Percentiles rank a stretch among this genome's conserved stretches.
Evolutionary conservation across 306 rosid genomes (phyloP).

Genomic region (Sesbania bispinosa): DNA sequence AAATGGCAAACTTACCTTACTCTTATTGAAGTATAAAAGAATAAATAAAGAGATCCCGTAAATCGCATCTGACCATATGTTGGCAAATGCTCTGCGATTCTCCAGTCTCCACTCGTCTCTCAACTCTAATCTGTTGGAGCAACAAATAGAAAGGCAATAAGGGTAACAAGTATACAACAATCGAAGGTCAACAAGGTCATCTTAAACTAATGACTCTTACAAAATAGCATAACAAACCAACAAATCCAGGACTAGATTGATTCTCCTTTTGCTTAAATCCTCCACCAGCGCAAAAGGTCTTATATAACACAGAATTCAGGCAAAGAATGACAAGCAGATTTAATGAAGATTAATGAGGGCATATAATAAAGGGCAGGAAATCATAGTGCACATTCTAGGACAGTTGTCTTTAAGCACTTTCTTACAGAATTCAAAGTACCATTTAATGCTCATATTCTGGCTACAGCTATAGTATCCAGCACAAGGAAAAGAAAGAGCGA

Average conservation of each 20-base stretch:
- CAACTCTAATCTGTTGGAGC: conserved; percentile 70
- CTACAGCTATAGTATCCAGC: neutral
- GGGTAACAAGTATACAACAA: conserved; percentile 20
- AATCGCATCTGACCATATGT: conserved; percentile 89
- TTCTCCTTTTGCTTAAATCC: conserved; percentile 14
- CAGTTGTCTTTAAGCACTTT: neutral
- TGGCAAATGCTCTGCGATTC: conserved; percentile 92
- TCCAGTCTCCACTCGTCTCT: conserved; percentile 91
- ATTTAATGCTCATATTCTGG: conserved; percentile 11
- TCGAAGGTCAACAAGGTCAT: conserved; percentile 14
- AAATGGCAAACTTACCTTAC: conserved; percentile 61
- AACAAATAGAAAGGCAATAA: conserved; percentile 27
- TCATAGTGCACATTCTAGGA: conserved; percentile 6
- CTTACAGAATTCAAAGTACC: conserved; percentile 6
- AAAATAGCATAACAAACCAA: conserved; percentile 2
- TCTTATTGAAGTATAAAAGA: conserved; percentile 86
- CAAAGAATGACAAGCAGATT: neutral
- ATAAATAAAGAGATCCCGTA: conserved; percentile 85
- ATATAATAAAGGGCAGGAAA: neutral
- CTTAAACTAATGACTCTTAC: neutral
- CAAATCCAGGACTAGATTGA: neutral
- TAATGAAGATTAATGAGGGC: conserved; percentile 5
- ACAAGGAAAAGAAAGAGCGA: conserved; percentile 12
- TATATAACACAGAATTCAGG: conserved; percentile 5
- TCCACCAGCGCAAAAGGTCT: conserved; percentile 14